Percentiles rank a stretch among this genome's conserved stretches.
Evolutionary conservation across 805 yeast genomes (phyloP).

Genomic region (Vanderwaltozyma yarrowii): DNA sequence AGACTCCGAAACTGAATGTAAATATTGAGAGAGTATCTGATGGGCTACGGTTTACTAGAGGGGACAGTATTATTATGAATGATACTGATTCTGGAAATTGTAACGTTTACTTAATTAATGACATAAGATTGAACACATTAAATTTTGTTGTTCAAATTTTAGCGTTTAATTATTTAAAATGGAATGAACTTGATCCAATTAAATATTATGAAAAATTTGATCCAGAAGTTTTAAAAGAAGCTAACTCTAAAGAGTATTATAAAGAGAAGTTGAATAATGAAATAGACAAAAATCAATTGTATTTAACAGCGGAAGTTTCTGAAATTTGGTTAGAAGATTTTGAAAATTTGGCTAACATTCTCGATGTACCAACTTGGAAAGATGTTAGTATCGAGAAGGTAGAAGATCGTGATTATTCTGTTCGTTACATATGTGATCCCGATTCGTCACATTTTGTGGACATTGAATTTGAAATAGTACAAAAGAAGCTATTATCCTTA

Average conservation of each 20-base stretch:
- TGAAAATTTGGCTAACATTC: conserved; percentile 35
- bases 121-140: conserved; percentile 40
- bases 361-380: conserved; percentile 30
- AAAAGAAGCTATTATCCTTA: conserved; percentile 1
- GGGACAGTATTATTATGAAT: conserved; percentile 41
- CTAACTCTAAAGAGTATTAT: conserved; percentile 7
- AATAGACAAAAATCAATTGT: conserved; percentile 36
- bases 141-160: conserved; percentile 37
- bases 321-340: too few relatives aligned
- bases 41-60: conserved; percentile 39
- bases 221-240: conserved; percentile 14
- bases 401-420: conserved; percentile 6
- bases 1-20: conserved; percentile 7
- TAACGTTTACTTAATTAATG: conserved; percentile 39
- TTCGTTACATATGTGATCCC: conserved; percentile 14
- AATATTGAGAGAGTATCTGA: conserved; percentile 36
- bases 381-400: conserved; percentile 10
- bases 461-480: conserved; percentile 7
- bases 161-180: conserved; percentile 39
- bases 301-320: conserved; percentile 46
- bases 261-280: conserved; percentile 15
- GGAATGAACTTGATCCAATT: conserved; percentile 30
- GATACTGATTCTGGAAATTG: conserved; percentile 26
- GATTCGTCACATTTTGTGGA: conserved; percentile 8
- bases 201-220: conserved; percentile 22